Percentiles rank a stretch among this genome's conserved stretches.
phyloP scores from a whole-genome alignment of 176 grass and related monocot genomes.

The Hordeum marinum region DNA sequence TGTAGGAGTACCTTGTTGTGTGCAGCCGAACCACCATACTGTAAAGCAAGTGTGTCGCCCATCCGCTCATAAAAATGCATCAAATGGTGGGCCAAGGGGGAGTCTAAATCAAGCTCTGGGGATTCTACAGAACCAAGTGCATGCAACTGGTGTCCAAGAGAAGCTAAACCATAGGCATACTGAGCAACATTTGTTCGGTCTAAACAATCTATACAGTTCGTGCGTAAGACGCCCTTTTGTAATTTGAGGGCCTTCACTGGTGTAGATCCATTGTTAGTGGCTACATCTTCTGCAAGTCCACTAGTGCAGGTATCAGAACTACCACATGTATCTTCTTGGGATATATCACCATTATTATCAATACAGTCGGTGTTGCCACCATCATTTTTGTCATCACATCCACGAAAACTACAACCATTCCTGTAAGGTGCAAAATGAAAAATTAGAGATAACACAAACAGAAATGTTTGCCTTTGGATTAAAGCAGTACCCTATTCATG shows the following conservation, averaged over 20 bases:
- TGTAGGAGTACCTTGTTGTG: slow-evolving; percentile 86
- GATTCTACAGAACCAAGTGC: slow-evolving; percentile 51
- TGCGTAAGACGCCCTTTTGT: slow-evolving; percentile 83
- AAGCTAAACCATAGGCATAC: slow-evolving; percentile 89
- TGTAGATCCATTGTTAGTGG: slow-evolving; percentile 28
- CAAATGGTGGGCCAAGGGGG: slow-evolving; percentile 62
- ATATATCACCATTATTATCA: slow-evolving; percentile 40
- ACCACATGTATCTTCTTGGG: slow-evolving; percentile 54
- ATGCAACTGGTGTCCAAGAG: slow-evolving; percentile 84
- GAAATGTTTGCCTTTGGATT: not conserved
- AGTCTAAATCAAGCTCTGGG: slow-evolving; percentile 65
- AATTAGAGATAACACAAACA: slow-evolving; percentile 7
- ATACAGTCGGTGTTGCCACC: slow-evolving; percentile 37
- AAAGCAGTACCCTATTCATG: not conserved
- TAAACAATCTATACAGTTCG: slow-evolving; percentile 97
- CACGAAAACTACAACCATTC: slow-evolving; percentile 27
- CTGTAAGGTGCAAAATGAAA: slow-evolving; percentile 23
- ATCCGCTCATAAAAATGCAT: slow-evolving; percentile 92
- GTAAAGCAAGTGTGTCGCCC: slow-evolving; percentile 95
- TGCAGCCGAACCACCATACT: slow-evolving; percentile 93
- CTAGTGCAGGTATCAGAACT: slow-evolving; percentile 47
- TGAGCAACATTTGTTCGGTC: slow-evolving; percentile 98
- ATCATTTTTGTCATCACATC: slow-evolving; percentile 22
- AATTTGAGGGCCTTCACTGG: slow-evolving; percentile 51
- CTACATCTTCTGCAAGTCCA: slow-evolving; percentile 51